These are phyloP conservation scores for Centrapalus pauciflorus DNA, from an alignment of 129 eudicot species.

Conservation along the genomic window DNA sequence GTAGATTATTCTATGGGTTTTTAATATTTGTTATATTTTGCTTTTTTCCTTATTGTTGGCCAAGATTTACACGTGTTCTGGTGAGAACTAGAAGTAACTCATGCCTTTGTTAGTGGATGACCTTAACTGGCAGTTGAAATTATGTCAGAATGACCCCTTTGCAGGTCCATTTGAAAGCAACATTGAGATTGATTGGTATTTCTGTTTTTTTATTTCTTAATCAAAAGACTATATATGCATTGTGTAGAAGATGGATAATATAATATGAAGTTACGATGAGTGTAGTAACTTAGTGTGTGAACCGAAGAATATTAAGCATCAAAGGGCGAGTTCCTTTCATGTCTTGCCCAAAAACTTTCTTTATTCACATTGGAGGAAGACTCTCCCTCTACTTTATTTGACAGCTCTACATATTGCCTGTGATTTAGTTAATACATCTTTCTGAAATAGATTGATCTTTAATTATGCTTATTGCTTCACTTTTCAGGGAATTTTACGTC, in stretches of 20 bases:
- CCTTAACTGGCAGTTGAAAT: not conserved
- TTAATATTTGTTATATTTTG: not conserved
- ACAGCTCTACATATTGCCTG: not conserved
- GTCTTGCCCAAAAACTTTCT: too few species aligned
- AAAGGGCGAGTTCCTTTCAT: too few species aligned
- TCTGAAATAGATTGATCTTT: slow-evolving; percentile 17
- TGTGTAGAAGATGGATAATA: slow-evolving; percentile 3
- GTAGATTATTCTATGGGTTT: not conserved
- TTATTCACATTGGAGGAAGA: too few species aligned
- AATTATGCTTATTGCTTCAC: slow-evolving; percentile 42
- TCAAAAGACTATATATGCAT: slow-evolving; percentile 7
- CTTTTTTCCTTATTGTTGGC: not conserved
- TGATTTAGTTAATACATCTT: not conserved
- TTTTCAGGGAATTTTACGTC: slow-evolving; percentile 81
- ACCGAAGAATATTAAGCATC: not conserved
- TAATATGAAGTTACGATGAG: not conserved
- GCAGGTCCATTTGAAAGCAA: not conserved
- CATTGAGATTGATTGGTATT: not conserved
- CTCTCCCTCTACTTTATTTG: too few species aligned
- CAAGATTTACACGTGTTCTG: not conserved
- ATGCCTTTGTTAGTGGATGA: not conserved
- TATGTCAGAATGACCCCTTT: not conserved
- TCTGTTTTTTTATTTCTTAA: not conserved
- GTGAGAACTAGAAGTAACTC: not conserved
- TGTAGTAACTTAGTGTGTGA: not conserved